Evolutionary conservation across 1,139 yeast species (phyloP), one percentile per base, ranked within the genome.

Genomic region (Hansenula lynferdii): DNA sequence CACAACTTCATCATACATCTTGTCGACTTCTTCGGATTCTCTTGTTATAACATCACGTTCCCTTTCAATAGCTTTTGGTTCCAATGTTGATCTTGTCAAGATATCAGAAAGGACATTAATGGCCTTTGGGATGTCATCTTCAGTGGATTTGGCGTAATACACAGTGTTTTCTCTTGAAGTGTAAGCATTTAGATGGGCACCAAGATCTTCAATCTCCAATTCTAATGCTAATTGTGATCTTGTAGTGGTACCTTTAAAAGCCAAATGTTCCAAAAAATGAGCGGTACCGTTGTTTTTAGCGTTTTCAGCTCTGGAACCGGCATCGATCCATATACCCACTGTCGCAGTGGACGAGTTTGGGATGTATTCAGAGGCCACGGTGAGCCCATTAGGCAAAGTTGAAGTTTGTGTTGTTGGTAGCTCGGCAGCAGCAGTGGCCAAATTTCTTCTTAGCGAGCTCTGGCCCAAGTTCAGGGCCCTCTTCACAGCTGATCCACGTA

Each of bases 111-210:
- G 69, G 31, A 92, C 86, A 57, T 89, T 96, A 25, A 94, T 85
- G 24, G 95, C 82, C 54, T 79, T 79, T 44, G 90, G 86, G 34
- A 94, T 80, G 56, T 92, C 96, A 34, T 72, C 72, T 51, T 80
- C 75, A 49, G 90, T 70, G 33, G 97, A 79, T 62, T 87, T 89
- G 41, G 97, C 96, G 60, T 90, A 92, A 62, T 90, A 92, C 12
- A 92, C 98, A 1, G 99, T 92, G 62, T 90, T 92, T 58, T 92
- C 99, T 55, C 99, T 77, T 14, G 96, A 86, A 5, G 98, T 92
- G 65, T 92, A 92, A 15, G 98, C 98, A 61, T 94, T 94, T 56
- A 92, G 75, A 64, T 92, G 98, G 25, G 96, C 90, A 4, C 99
- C 99, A 58, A 92, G 76, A 65, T 92, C 85, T 63, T 92, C 99